phyloP scores from a whole-genome alignment of 202 grass and related monocot species.

The Miscanthus sacchariflorus region DNA sequence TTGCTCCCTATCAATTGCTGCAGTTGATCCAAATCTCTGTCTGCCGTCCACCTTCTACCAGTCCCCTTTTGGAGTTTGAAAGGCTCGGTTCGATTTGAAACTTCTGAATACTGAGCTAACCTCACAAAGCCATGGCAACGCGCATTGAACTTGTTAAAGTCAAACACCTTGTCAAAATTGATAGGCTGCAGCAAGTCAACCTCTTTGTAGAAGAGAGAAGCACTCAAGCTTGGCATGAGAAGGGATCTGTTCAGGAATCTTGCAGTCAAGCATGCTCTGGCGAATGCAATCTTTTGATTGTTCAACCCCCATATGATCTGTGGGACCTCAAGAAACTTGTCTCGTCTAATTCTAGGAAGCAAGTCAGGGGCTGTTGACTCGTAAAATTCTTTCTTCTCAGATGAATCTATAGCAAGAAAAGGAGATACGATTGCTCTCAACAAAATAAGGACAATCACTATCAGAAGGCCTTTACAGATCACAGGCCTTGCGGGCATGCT shows the following conservation, averaged over 20 bases:
- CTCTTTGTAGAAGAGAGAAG: constrained; percentile 96
- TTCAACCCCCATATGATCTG: constrained; percentile 99
- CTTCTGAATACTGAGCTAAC: constrained; percentile 84
- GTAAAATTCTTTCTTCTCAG: constrained; percentile 60
- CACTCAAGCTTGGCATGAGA: constrained; percentile 95
- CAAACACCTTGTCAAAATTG: constrained; percentile 85
- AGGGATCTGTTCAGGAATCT: constrained; percentile 88
- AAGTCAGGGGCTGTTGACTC: constrained; percentile 51
- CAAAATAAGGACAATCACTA: constrained; percentile 62
- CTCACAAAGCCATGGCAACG: constrained; percentile 79
- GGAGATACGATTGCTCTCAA: constrained; percentile 65
- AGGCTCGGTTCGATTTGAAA: constrained; percentile 62
- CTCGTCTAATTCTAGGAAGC: constrained; percentile 59
- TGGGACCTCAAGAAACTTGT: constrained; percentile 87
- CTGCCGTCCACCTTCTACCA: constrained; percentile 94
- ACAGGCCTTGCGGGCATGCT: constrained; percentile 58
- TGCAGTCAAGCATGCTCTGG: constrained; percentile 85
- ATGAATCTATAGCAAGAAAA: constrained; percentile 63
- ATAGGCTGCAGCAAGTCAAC: constrained; percentile 86
- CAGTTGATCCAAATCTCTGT: constrained; percentile 87
- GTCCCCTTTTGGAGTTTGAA: constrained; percentile 86
- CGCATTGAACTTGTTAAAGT: constrained; percentile 85
- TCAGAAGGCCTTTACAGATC: constrained; percentile 61
- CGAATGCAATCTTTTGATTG: constrained; percentile 99
- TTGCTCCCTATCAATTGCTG: constrained; percentile 55